Evolutionary conservation across 495 filamentous ascomycete genomes (phyloP).

Genomic region (Aspergillus sclerotiicarbonarius): DNA sequence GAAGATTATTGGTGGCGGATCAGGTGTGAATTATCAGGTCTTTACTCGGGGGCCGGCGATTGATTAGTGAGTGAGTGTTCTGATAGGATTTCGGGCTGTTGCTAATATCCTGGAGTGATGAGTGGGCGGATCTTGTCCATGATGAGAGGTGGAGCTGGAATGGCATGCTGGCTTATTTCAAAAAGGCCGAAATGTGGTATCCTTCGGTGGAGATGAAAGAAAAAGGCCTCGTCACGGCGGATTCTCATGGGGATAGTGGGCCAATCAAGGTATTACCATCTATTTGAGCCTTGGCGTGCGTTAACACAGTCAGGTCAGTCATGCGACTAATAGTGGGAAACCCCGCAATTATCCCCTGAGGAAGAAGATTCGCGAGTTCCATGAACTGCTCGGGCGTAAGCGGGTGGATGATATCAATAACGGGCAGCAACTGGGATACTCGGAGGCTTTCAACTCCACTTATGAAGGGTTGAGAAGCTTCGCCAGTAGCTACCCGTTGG

Average conservation of each 20-base stretch:
- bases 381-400: neutral
- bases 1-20: neutral
- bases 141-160: neutral
- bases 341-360: constrained; percentile 3
- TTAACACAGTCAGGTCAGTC: neutral
- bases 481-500: neutral
- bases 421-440: neutral
- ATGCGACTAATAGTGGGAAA: constrained; percentile 1
- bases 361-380: constrained; percentile 1
- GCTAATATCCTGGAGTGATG: neutral
- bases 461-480: constrained; percentile 1
- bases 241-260: neutral
- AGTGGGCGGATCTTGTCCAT: neutral
- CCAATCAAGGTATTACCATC: neutral
- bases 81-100: neutral
- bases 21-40: neutral
- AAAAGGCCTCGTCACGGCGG: neutral
- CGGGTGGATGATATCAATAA: neutral
- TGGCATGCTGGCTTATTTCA: neutral
- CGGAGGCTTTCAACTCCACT: constrained; percentile 6
- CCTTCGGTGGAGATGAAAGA: neutral
- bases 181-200: neutral
- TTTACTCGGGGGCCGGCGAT: neutral
- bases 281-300: neutral
- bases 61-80: neutral